Evolutionary conservation across 768 basidiomycete genomes (phyloP).

Genomic region (Tylopilus subfusipes): DNA sequence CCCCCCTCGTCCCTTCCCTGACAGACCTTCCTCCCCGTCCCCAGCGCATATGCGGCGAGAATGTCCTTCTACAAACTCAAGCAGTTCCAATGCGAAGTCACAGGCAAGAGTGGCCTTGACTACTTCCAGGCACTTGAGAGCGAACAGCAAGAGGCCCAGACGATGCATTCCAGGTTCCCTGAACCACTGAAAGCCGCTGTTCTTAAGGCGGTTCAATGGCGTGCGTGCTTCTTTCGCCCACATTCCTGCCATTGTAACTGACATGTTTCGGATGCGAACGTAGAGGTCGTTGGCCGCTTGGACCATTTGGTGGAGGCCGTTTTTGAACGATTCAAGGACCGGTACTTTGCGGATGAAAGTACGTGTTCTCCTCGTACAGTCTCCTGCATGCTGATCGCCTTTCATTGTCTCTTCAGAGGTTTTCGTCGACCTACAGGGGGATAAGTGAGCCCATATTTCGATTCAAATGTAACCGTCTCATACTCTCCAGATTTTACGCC

Average conservation of each 20-base stretch:
- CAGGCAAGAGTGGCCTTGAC: constrained; percentile 88
- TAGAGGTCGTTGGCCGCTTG: constrained; percentile 95
- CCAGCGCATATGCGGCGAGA: constrained; percentile 77
- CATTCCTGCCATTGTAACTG: constrained; percentile 11
- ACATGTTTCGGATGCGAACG: constrained; percentile 15
- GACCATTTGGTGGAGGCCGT: constrained; percentile 95
- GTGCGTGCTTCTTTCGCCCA: constrained; percentile 52
- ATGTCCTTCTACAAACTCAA: constrained; percentile 94
- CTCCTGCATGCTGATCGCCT: constrained; percentile 14
- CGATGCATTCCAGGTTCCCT: constrained; percentile 88
- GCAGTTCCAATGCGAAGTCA: constrained; percentile 96
- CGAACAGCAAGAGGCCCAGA: constrained; percentile 84
- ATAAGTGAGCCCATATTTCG: constrained; percentile 57
- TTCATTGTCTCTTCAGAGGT: constrained; percentile 52
- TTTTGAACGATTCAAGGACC: constrained; percentile 93
- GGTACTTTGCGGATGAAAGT: constrained; percentile 92
- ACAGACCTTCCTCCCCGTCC: constrained; percentile 11
- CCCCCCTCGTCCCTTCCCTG: constrained; percentile 25
- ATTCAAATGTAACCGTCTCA: constrained; percentile 14
- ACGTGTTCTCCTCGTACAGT: constrained; percentile 34
- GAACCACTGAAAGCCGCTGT: constrained; percentile 89
- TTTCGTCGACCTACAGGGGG: constrained; percentile 80
- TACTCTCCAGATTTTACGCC: constrained; percentile 65
- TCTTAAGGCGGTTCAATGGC: constrained; percentile 93
- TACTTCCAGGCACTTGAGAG: constrained; percentile 94